Evolutionary conservation across 495 filamentous ascomycete genomes (phyloP).

Genomic region (Podospora didyma): DNA sequence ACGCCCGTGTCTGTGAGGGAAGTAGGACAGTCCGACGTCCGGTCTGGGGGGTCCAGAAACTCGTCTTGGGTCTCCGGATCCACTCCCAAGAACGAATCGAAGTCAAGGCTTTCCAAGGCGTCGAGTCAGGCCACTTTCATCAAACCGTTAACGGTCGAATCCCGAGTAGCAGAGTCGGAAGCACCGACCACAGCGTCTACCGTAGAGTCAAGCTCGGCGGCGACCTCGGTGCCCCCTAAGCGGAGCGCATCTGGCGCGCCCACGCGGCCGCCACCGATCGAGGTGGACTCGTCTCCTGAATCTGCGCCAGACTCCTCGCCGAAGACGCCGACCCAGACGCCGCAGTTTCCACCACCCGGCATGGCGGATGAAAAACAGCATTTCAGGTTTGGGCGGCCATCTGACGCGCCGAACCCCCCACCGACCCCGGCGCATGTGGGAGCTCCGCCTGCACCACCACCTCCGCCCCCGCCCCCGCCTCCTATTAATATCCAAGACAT

Average conservation of each 20-base stretch:
- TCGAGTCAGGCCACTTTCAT: conserved; percentile 43
- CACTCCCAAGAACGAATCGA: conserved; percentile 41
- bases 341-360: conserved; percentile 43
- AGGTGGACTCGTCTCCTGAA: conserved; percentile 41
- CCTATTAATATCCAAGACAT: conserved; percentile 55
- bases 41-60: conserved; percentile 31
- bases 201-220: conserved; percentile 30
- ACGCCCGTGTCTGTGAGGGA: conserved; percentile 31
- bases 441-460: conserved; percentile 54
- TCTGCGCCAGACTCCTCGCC: conserved; percentile 53
- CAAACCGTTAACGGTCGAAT: conserved; percentile 23
- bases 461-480: conserved; percentile 79
- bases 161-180: conserved; percentile 10
- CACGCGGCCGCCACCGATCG: conserved; percentile 25
- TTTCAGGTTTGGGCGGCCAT: conserved; percentile 19
- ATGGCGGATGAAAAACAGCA: conserved; percentile 28
- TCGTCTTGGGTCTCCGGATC: conserved; percentile 39
- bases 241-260: conserved; percentile 38
- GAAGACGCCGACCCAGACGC: conserved; percentile 51
- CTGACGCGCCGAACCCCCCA: conserved; percentile 38
- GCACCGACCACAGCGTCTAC: conserved; percentile 17
- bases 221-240: conserved; percentile 64
- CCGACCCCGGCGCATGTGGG: conserved; percentile 22
- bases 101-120: conserved; percentile 43
- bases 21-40: conserved; percentile 25